Base-by-base conservation (phyloP, 2,329 filamentous ascomycete species). In the Pleomassaria siparia region DNA sequence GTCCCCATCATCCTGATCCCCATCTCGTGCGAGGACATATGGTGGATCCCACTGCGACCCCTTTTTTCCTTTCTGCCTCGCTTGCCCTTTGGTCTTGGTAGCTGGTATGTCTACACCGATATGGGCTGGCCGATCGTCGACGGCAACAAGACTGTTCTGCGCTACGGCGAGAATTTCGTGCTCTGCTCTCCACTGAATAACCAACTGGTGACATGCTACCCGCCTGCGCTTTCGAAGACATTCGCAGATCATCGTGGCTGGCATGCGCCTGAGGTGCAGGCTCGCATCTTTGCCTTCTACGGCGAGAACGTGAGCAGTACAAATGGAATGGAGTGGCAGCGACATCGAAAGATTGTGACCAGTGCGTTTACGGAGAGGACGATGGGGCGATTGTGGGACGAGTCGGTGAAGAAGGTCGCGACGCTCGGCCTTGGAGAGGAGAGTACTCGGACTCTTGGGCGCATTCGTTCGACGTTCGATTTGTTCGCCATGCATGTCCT, bases 101-200 rank as follows among this genome's bases (percentile, higher is more conserved):
- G 49, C 15, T 64, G 59, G 53, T 56, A 55, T 21, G 41, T 62
- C 2, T 61, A 60, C 49, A 56, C 46, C 10, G 49, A 50, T 11
- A 51, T 60, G 40, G 63, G 60, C n/a, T 64, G 60, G 62, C 53
- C 56, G 6, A 53, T 46, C 6, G 53, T 55, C 18, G 56, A 64
- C 30, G 46, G 47, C 7, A 45, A 55, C 28, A 44, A 43, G 3
- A 54, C 54, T 0, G 15, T 55, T n/a, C 10, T 28, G 1, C 44
- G 50, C 2, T 46, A 60, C 12, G 58, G 61, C 15, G 60, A 64
- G 28, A 61, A 54, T 20, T 59, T 61, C 33, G 40, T 65, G 5
- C 46, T 64, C 4, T 60, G 60, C 16, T 57, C 59, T 2, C 62
- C 62, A n/a, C 43, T 36, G 2, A 44, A 51, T 11, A 65, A 62